These are phyloP conservation scores for Trichoderma sp. DNA, from an alignment of 2,329 filamentous ascomycete species.

Conservation along the genomic window DNA sequence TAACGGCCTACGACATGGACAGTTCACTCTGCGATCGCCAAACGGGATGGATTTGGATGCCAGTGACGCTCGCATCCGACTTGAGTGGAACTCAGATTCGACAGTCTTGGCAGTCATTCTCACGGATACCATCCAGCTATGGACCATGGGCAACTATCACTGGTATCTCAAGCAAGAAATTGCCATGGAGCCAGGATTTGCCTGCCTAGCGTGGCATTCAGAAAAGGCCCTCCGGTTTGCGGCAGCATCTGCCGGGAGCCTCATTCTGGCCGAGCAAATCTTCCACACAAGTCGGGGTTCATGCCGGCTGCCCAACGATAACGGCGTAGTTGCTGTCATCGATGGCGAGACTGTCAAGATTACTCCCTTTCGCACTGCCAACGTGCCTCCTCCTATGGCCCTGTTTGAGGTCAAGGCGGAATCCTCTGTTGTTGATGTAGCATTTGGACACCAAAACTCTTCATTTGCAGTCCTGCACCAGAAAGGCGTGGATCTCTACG, in stretches of 20 bases:
- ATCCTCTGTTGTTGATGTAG: conserved; percentile 68
- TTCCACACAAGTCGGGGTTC: conserved; percentile 66
- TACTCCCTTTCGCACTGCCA: conserved; percentile 79
- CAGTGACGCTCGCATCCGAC: conserved; percentile 50
- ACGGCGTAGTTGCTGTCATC: conserved; percentile 76
- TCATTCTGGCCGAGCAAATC: conserved; percentile 64
- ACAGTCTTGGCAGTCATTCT: conserved; percentile 82
- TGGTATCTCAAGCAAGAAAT: conserved; percentile 97
- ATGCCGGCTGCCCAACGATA: conserved; percentile 67
- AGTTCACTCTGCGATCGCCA: conserved; percentile 75
- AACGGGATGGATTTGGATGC: conserved; percentile 55
- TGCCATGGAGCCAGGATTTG: conserved; percentile 30
- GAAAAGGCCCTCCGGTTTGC: conserved; percentile 74
- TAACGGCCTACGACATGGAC: conserved; percentile 93
- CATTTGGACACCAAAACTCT: conserved; percentile 63
- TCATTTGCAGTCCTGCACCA: conserved; percentile 71
- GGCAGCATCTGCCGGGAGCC: conserved; percentile 46
- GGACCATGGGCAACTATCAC: conserved; percentile 97
- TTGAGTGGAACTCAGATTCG: conserved; percentile 91
- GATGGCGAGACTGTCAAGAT: conserved; percentile 79
- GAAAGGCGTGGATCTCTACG: conserved; percentile 63
- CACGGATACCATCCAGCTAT: conserved; percentile 75
- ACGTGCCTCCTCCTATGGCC: conserved; percentile 90
- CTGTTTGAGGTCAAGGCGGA: conserved; percentile 67
- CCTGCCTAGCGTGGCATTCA: conserved; percentile 70